A percentile compares a stretch with the other conserved stretches of the same genome.
phyloP scores from a whole-genome alignment of 331 rosid genomes.

The Cydonia oblonga region DNA sequence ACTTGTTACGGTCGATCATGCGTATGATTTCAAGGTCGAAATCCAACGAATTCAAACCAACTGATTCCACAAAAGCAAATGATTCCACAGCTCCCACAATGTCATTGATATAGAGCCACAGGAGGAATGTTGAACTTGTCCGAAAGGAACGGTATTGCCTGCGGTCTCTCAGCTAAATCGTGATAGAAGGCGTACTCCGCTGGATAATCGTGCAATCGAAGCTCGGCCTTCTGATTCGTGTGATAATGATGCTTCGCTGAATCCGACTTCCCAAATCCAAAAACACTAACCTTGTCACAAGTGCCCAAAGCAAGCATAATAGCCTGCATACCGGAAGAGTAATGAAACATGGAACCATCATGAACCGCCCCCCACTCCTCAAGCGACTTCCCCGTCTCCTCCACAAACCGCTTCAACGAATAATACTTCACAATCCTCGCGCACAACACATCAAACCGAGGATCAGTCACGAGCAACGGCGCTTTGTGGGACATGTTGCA shows the following conservation, averaged over 20 bases:
- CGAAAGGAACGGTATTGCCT: slow-evolving; percentile 61
- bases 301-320: slow-evolving; percentile 83
- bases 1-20: not conserved
- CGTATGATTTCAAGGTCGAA: not conserved
- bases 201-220: slow-evolving; percentile 79
- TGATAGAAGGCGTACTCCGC: slow-evolving; percentile 79
- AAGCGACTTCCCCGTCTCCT: slow-evolving; percentile 53
- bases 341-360: slow-evolving; percentile 82
- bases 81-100: not conserved
- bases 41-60: not conserved
- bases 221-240: slow-evolving; percentile 84
- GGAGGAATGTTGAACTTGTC: slow-evolving; percentile 69
- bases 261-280: slow-evolving; percentile 79
- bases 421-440: slow-evolving; percentile 83
- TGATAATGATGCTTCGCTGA: slow-evolving; percentile 89
- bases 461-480: slow-evolving; percentile 69
- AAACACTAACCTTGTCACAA: slow-evolving; percentile 72
- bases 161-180: slow-evolving; percentile 48
- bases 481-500: slow-evolving; percentile 73
- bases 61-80: not conserved
- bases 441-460: slow-evolving; percentile 65
- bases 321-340: slow-evolving; percentile 97
- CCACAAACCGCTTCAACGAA: slow-evolving; percentile 66
- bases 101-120: slow-evolving; percentile 61
- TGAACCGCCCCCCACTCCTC: slow-evolving; percentile 67